Evolutionary conservation across 164 flowering plant genomes (phyloP), one percentile per base, ranked within the genome.

Genomic region (Stephania japonica): DNA sequence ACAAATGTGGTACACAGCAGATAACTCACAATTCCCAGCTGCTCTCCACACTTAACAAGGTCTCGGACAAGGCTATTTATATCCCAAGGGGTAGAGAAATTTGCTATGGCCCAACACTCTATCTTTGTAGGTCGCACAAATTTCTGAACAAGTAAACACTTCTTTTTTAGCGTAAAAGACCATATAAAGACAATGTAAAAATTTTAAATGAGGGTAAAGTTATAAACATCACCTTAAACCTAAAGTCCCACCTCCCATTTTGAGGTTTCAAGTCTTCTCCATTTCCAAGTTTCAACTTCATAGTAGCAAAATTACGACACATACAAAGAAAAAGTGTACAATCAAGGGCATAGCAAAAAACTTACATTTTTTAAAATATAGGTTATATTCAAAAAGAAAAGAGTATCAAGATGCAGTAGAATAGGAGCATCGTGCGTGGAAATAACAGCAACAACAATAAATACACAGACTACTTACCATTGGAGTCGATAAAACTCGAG

Each of bases 241-340:
- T 90, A 41, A 93, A 89, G 72, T 93, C 93, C 99, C 98, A 93
- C 0, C 93, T 79, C 7, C 99, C 99, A 79, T 87, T 89, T 9
- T 93, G 81, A 7, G 98, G 88, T 38, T 72, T 41, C 25, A 90
- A 81, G 38, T 90, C 91, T 8, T 89, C 97, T 8, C 90, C 92
- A 67, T 87, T 85, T 27, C 98, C 99, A 11, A 83, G 83, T 75
- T 84, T 91, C 78, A 95, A 78, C 99, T 95, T 86, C 42, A 67
- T 38, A 26, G 42, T 68, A 72, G 59, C 7, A 27, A 47, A n/a
- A 65, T 1, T 25, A 65, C 6, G 32, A 32, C 38, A 1, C 38
- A 32, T 32, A 32, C 38, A 32, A 32, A 0, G 38, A 32, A 32
- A 21, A 8, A 11, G 11, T 7, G 12, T 68, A 68, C 1, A 42